Percentiles rank a stretch among this genome's conserved stretches.
These are phyloP conservation scores for Cladorrhinum samala DNA, from an alignment of 495 filamentous ascomycete species.

Conservation along the genomic window DNA sequence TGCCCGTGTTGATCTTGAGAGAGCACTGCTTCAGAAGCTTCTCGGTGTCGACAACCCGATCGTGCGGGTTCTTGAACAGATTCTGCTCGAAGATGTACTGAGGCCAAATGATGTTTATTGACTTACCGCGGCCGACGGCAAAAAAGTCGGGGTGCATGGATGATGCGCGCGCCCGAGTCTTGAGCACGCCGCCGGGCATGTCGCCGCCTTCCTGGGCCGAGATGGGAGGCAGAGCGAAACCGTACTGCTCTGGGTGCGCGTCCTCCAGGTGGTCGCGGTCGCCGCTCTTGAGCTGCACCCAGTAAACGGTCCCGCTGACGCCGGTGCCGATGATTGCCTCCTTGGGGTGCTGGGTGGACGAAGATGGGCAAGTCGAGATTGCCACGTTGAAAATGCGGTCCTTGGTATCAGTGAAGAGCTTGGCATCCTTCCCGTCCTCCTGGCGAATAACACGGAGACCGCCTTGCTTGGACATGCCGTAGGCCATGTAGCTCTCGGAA, in stretches of 20 bases:
- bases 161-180: constrained; percentile 88
- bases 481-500: constrained; percentile 86
- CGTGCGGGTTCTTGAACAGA: constrained; percentile 64
- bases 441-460: constrained; percentile 90
- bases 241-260: constrained; percentile 63
- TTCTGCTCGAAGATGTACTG: constrained; percentile 62
- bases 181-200: constrained; percentile 80
- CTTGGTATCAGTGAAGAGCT: constrained; percentile 77
- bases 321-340: constrained; percentile 87
- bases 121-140: constrained; percentile 90
- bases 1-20: constrained; percentile 89
- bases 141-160: constrained; percentile 86
- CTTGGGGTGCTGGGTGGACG: constrained; percentile 43
- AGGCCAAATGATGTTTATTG: constrained; percentile 85
- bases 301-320: constrained; percentile 90
- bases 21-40: constrained; percentile 79
- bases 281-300: constrained; percentile 66
- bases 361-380: constrained; percentile 52
- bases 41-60: constrained; percentile 72
- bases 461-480: constrained; percentile 84
- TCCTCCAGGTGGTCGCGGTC: constrained; percentile 69
- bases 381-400: constrained; percentile 94
- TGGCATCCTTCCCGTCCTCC: constrained; percentile 81
- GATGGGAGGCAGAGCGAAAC: constrained; percentile 76
- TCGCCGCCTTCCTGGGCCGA: constrained; percentile 64